These are phyloP conservation scores for Paulownia fortunei DNA, from an alignment of 257 asterid species.

Conservation along the genomic window DNA sequence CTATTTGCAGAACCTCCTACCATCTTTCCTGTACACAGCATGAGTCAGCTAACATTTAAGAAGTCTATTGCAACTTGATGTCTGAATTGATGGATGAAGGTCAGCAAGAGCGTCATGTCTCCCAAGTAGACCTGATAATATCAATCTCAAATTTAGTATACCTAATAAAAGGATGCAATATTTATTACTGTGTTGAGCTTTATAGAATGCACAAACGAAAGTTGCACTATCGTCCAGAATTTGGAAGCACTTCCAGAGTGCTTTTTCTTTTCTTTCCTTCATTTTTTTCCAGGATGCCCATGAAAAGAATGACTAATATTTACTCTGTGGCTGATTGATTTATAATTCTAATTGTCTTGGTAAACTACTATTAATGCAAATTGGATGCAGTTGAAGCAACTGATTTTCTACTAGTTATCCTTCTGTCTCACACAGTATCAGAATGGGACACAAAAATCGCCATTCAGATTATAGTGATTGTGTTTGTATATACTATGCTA, in stretches of 20 bases:
- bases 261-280: too few relatives aligned
- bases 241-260: too few relatives aligned
- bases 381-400: neutral
- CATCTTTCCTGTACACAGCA: conserved; percentile 26
- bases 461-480: neutral
- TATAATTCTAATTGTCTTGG: neutral
- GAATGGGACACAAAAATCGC: neutral
- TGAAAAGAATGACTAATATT: too few relatives aligned
- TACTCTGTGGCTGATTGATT: too few relatives aligned
- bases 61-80: neutral
- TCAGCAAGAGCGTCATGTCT: conserved; percentile 13
- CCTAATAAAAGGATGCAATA: neutral
- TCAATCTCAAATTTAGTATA: neutral
- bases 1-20: conserved; percentile 28
- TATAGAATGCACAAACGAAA: too few relatives aligned
- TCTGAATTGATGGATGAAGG: conserved; percentile 20
- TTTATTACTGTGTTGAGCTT: neutral
- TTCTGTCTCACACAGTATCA: neutral
- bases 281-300: too few relatives aligned
- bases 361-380: neutral
- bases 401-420: neutral
- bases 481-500: too few relatives aligned
- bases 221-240: too few relatives aligned
- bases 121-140: conserved; percentile 17
- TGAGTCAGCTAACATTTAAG: neutral